phyloP scores from a whole-genome alignment of 495 filamentous ascomycete species.

The Recurvomyces mirabilis region DNA sequence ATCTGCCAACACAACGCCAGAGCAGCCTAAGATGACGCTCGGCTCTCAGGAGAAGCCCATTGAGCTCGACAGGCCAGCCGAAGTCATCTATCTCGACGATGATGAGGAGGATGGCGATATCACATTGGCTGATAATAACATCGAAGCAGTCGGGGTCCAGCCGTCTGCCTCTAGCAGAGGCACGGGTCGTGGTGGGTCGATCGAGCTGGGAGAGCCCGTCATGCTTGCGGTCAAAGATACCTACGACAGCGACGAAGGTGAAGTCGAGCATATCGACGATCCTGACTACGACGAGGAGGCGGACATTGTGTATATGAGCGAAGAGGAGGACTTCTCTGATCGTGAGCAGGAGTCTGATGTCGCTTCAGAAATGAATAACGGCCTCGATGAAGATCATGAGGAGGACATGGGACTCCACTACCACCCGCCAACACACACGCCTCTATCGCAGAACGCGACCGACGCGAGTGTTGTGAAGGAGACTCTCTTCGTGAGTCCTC shows the following conservation, averaged over 20 bases:
- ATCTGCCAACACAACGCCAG: slow-evolving; percentile 12
- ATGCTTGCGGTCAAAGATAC: slow-evolving; percentile 6
- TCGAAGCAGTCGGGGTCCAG: neutral
- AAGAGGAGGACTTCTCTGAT: neutral
- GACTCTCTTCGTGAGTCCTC: no score
- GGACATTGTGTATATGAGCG: neutral
- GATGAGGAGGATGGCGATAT: neutral
- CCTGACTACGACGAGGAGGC: neutral
- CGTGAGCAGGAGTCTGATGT: neutral
- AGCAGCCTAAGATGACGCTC: neutral
- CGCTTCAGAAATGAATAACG: neutral
- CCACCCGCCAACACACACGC: neutral
- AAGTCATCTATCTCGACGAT: neutral
- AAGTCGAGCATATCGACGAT: neutral
- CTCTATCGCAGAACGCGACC: no score
- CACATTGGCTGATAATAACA: slow-evolving; percentile 3
- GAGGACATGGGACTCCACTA: neutral
- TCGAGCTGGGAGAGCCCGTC: no score
- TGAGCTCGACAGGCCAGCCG: no score
- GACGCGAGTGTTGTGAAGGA: no score
- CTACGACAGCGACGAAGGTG: neutral
- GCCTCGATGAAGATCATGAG: neutral
- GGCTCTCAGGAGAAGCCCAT: slow-evolving; percentile 16
- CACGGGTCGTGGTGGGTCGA: no score
- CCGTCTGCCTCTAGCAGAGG: neutral